Conservation (phyloP, 208 protist species). For the Trypanosoma boissoni region DNA sequence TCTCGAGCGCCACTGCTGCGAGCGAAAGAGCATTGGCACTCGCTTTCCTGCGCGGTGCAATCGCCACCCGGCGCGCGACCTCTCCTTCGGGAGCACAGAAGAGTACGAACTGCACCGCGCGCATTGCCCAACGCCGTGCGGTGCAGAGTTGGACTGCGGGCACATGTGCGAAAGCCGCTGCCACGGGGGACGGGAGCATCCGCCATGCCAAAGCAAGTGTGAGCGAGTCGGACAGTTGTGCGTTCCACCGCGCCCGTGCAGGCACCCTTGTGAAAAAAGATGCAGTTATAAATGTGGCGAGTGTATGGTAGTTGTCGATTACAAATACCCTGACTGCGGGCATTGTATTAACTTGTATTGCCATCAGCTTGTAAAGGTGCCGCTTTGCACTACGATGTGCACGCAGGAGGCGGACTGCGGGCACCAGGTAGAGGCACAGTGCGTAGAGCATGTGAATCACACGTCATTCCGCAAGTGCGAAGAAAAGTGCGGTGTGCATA, state of each 20-base stretch:
- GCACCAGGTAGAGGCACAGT: not conserved
- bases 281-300: not conserved
- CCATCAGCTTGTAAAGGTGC: not conserved
- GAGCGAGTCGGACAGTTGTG: slow-evolving; percentile 1
- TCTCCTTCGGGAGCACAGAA: not conserved
- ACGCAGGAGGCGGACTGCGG: not conserved
- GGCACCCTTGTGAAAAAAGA: slow-evolving; percentile 13
- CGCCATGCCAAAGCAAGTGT: not conserved
- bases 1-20: not conserved
- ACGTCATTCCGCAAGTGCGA: not conserved
- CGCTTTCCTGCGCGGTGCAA: slow-evolving; percentile 10
- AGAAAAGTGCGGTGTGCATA: slow-evolving; percentile 6
- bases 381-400: slow-evolving; percentile 5
- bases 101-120: slow-evolving; percentile 1
- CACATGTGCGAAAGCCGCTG: slow-evolving; percentile 3
- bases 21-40: not conserved
- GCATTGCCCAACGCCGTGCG: slow-evolving; percentile 2
- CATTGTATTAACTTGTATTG: slow-evolving; percentile 2
- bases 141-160: not conserved
- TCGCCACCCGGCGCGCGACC: not conserved
- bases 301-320: slow-evolving; percentile 2
- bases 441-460: slow-evolving; percentile 1
- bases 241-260: not conserved
- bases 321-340: not conserved
- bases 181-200: slow-evolving; percentile 2